Evolutionary conservation across 768 basidiomycete species (phyloP).

Genomic region (Ephemerocybe angulata): DNA sequence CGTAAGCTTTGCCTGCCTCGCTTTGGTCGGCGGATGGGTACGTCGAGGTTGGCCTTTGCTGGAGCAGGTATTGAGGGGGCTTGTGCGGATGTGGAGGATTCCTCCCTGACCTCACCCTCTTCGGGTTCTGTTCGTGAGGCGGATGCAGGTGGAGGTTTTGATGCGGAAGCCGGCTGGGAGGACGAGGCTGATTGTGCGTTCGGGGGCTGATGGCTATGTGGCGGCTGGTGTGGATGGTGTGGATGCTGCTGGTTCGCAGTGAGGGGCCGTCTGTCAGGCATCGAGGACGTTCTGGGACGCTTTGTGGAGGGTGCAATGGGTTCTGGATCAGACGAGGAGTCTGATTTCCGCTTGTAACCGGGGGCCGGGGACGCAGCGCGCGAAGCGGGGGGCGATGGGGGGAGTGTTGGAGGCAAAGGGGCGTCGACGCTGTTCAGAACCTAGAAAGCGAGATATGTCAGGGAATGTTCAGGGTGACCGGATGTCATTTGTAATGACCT

Average conservation of each 20-base stretch:
- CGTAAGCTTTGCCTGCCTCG: conserved; percentile 47
- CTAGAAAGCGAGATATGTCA: conserved; percentile 24
- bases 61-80: conserved; percentile 20
- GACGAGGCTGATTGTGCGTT: conserved; percentile 22
- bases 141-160: conserved; percentile 17
- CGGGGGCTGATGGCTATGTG: conserved; percentile 22
- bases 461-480: background rate
- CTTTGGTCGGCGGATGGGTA: conserved; percentile 66
- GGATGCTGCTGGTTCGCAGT: conserved; percentile 19
- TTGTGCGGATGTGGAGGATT: conserved; percentile 20
- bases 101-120: conserved; percentile 54
- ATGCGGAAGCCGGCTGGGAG: conserved; percentile 19
- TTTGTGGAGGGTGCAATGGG: conserved; percentile 28
- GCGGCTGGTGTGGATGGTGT: conserved; percentile 23
- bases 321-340: conserved; percentile 36
- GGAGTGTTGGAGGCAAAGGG: conserved; percentile 44
- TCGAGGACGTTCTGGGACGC: conserved; percentile 39
- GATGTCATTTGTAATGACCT: conserved; percentile 31
- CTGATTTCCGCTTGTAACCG: conserved; percentile 46
- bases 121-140: conserved; percentile 43
- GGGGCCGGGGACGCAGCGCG: conserved; percentile 46
- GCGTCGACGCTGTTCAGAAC: conserved; percentile 39
- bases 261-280: conserved; percentile 25
- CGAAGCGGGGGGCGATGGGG: conserved; percentile 50
- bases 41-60: conserved; percentile 28